Conservation (phyloP, 208 protist genomes). For the Wallacemonas sp. region DNA sequence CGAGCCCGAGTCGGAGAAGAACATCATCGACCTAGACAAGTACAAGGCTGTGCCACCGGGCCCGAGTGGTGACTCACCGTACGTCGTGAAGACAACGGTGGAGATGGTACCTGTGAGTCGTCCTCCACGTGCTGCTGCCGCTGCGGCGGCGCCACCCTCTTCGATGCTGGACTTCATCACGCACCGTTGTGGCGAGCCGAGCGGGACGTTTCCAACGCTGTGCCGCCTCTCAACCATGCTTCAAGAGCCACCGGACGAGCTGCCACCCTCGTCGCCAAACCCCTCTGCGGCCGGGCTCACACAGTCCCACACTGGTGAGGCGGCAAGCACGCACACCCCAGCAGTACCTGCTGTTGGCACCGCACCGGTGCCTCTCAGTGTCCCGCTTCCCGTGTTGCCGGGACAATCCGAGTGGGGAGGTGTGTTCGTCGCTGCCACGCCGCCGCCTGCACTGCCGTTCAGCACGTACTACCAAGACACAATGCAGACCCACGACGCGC, state of each 20-base stretch:
- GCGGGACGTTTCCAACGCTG: constrained; percentile 19
- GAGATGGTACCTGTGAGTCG: background rate
- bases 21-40: background rate
- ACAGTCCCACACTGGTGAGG: constrained; percentile 3
- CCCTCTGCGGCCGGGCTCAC: too few species aligned
- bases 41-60: background rate
- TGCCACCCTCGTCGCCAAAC: background rate
- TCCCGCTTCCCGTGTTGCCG: constrained; percentile 30
- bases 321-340: background rate
- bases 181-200: background rate
- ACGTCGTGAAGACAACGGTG: background rate
- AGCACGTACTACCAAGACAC: background rate
- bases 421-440: constrained; percentile 6
- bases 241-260: background rate
- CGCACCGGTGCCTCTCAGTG: constrained; percentile 2
- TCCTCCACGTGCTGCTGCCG: background rate
- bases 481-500: background rate
- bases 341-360: background rate
- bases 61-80: too few species aligned
- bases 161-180: constrained; percentile 32
- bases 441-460: background rate
- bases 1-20: background rate
- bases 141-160: background rate
- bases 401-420: constrained; percentile 26
- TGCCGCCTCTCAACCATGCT: constrained; percentile 12